Evolutionary conservation across 371 early-diverging fungal species (phyloP).

Genomic region (Blastocladiella emersonii): DNA sequence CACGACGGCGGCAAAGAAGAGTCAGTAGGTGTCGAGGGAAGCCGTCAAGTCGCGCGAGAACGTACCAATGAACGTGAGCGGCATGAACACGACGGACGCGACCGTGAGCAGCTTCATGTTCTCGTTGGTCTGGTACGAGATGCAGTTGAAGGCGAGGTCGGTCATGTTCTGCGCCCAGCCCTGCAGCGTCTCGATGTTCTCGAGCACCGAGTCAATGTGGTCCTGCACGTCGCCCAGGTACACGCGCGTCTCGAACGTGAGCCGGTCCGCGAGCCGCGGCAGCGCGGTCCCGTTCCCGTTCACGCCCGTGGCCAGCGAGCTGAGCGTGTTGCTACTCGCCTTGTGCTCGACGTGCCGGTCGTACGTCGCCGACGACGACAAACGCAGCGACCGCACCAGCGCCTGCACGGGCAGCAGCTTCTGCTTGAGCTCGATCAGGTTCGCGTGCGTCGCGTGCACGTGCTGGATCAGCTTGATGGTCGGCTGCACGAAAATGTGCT

Average conservation of each 20-base stretch:
- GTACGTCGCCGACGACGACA: conserved; percentile 12
- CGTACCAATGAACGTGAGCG: conserved; percentile 6
- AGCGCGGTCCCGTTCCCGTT: too few species aligned
- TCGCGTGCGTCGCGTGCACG: conserved; percentile 20
- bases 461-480: conserved; percentile 18
- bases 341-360: conserved; percentile 9
- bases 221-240: conserved; percentile 27
- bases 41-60: too few species aligned
- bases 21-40: too few species aligned
- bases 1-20: too few species aligned
- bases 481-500: conserved; percentile 19
- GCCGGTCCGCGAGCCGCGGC: too few species aligned
- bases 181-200: conserved; percentile 23
- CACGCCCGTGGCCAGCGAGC: too few species aligned
- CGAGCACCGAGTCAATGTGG: conserved; percentile 24
- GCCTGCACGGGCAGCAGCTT: conserved; percentile 22
- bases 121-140: conserved; percentile 27
- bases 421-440: conserved; percentile 20
- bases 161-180: conserved; percentile 19
- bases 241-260: too few species aligned
- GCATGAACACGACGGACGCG: conserved; percentile 7
- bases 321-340: too few species aligned
- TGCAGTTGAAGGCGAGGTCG: conserved; percentile 26
- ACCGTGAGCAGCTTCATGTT: conserved; percentile 17
- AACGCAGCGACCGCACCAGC: conserved; percentile 17